Conservation (phyloP, 176 grass and related monocot genomes). For the Miscanthus lutarioriparius region DNA sequence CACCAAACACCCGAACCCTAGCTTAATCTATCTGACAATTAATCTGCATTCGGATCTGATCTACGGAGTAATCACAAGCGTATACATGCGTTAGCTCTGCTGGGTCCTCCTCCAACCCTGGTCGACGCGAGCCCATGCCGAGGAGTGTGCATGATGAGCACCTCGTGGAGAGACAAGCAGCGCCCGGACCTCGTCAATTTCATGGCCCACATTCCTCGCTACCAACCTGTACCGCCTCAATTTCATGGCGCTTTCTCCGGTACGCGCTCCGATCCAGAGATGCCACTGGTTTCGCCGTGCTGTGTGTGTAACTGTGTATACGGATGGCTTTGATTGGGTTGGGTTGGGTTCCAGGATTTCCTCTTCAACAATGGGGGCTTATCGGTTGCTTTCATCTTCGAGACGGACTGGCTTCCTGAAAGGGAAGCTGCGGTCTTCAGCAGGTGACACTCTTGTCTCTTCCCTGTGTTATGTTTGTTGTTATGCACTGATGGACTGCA, state of each 20-base stretch:
- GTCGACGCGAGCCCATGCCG: slow-evolving; percentile 24
- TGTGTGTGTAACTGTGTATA: background rate
- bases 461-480: background rate
- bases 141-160: slow-evolving; percentile 86
- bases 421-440: slow-evolving; percentile 54
- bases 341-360: slow-evolving; percentile 52
- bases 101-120: background rate
- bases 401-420: slow-evolving; percentile 57
- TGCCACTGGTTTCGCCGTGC: background rate
- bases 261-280: slow-evolving; percentile 9
- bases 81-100: too few species aligned
- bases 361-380: slow-evolving; percentile 75
- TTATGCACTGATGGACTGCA: slow-evolving; percentile 13
- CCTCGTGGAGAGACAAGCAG: slow-evolving; percentile 70
- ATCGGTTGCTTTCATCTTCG: slow-evolving; percentile 81
- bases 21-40: too few species aligned
- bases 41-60: background rate
- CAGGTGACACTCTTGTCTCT: slow-evolving; percentile 35
- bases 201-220: slow-evolving; percentile 56
- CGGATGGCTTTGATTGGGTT: background rate
- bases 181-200: slow-evolving; percentile 61
- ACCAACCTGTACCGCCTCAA: slow-evolving; percentile 76
- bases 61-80: background rate
- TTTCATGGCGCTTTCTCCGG: slow-evolving; percentile 60
- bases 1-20: too few species aligned